Base-by-base conservation (phyloP, 2,329 filamentous ascomycete genomes). In the Blastomyces gilchristii region DNA sequence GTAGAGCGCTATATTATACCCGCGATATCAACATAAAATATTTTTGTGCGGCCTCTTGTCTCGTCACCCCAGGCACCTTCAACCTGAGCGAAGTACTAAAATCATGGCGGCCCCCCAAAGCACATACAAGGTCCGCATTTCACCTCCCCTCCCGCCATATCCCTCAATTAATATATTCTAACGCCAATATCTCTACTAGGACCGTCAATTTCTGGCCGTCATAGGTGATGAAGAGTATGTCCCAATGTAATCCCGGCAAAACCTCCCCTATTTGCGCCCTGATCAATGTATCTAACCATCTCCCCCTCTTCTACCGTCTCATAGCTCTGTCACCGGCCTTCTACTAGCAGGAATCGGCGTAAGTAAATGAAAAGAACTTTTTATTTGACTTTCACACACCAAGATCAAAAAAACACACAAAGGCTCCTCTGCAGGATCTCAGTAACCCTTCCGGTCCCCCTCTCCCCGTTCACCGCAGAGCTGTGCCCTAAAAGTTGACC, bases 261-360 rank as follows among this genome's bases (percentile, higher is more conserved):
- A 56, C 54, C 58, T 18, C 28, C 34, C 52, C 34, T 61, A 25
- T 34, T n/a, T 56, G 54, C 25, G n/a, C 16, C 54, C 25, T 34
- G 34, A 18, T n/a, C 56, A 56, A 62, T 47, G 16, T 22, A 43
- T 18, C 58, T 59, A 47, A 57, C 54, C 57, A 5, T 34, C 31
- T 53, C 18, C 43, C 45, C 58, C 9, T n/a, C 43, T n/a, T 28
- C 54, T 47, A 16, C 39, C 63, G 63, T 47, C 53, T 34, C 12
- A 45, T 70, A 99, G 94, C 79, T 96, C 94, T 58, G 92, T 97
- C 64, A 99, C 94, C 22, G 94, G 94, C 67, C 84, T 99, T 72
- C 85, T 99, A 61, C 88, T 99, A 67, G 94, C 94, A 62, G 94
- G 94, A 69, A 91, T 99, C 73, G 94, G 94, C 68, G 94, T 97